phyloP scores from a whole-genome alignment of 768 basidiomycete species.

The Daedaleopsis sinensis region DNA sequence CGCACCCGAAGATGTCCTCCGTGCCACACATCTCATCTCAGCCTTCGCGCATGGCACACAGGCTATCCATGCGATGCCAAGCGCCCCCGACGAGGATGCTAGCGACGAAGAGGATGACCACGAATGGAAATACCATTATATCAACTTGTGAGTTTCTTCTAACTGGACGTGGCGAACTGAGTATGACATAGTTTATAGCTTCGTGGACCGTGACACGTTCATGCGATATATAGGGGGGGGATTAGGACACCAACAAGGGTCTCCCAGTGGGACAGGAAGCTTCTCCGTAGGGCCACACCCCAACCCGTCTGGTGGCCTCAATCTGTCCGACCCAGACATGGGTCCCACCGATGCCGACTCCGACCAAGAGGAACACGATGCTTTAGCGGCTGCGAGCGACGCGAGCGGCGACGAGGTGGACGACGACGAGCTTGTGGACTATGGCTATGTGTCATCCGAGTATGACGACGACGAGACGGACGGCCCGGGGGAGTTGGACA shows the following conservation, averaged over 20 bases:
- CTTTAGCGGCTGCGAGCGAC: neutral
- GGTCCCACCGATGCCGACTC: neutral
- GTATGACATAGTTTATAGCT: constrained; percentile 12
- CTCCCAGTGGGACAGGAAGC: neutral
- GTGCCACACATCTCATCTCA: constrained; percentile 45
- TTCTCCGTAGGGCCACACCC: neutral
- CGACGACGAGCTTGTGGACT: neutral
- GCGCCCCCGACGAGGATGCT: neutral
- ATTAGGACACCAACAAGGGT: constrained; percentile 22
- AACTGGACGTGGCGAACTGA: neutral
- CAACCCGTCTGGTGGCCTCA: neutral
- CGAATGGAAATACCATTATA: constrained; percentile 29
- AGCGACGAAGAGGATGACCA: constrained; percentile 8
- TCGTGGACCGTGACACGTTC: constrained; percentile 31
- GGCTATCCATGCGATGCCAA: neutral
- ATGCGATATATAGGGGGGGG: constrained; percentile 29
- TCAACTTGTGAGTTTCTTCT: constrained; percentile 25
- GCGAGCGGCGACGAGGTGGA: neutral
- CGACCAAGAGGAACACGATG: neutral
- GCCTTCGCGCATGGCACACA: constrained; percentile 31
- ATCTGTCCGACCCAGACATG: neutral
- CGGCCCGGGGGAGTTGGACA: neutral
- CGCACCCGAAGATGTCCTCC: constrained; percentile 43
- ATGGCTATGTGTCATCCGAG: neutral
- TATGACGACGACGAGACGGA: neutral